These are phyloP conservation scores for Blastobotrys serpentis DNA, from an alignment of 1,139 yeast species.

Conservation along the genomic window DNA sequence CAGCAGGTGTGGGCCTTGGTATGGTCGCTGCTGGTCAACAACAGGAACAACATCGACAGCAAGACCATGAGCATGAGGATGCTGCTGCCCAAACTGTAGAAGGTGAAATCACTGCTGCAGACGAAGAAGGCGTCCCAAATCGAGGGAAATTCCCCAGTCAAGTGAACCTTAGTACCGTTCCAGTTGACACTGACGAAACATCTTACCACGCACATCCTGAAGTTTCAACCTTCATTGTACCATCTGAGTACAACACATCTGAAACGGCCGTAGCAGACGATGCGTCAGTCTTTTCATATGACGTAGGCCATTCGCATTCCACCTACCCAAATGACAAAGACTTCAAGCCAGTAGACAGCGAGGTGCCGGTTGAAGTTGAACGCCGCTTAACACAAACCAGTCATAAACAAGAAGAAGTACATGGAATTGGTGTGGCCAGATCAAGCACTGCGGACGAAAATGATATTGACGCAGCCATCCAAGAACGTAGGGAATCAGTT, in stretches of 20 bases:
- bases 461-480: constrained; percentile 28
- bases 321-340: constrained; percentile 37
- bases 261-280: constrained; percentile 21
- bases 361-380: constrained; percentile 37
- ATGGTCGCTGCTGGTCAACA: constrained; percentile 10
- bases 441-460: constrained; percentile 33
- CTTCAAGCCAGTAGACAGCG: constrained; percentile 38
- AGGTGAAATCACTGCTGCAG: constrained; percentile 10
- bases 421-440: constrained; percentile 40
- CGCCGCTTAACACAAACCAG: constrained; percentile 39
- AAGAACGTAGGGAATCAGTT: constrained; percentile 35
- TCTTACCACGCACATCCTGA: constrained; percentile 21
- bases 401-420: constrained; percentile 36
- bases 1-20: constrained; percentile 25
- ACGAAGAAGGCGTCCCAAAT: constrained; percentile 12
- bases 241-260: constrained; percentile 17
- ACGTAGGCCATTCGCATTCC: constrained; percentile 35
- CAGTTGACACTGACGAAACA: constrained; percentile 23
- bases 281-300: constrained; percentile 39
- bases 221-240: constrained; percentile 24
- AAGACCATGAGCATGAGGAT: background rate
- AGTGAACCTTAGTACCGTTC: constrained; percentile 28
- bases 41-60: background rate
- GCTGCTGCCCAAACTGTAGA: background rate
- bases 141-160: constrained; percentile 35